These are phyloP conservation scores for Clarireedia paspali DNA, from an alignment of 2,329 filamentous ascomycete genomes.

Conservation along the genomic window DNA sequence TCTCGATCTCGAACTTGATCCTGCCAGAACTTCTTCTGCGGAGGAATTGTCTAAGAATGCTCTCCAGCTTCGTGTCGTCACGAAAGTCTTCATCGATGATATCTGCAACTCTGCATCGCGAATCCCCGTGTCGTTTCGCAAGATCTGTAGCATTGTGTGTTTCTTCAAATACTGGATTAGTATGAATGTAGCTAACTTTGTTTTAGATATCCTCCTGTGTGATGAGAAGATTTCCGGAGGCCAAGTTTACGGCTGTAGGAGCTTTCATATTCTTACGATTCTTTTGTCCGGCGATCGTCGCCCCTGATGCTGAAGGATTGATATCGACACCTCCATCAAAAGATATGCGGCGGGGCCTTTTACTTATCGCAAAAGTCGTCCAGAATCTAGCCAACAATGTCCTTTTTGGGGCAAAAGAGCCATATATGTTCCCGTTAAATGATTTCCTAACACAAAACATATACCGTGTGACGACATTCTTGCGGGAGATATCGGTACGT, in stretches of 20 bases:
- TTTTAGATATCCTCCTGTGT: slow-evolving; percentile 54
- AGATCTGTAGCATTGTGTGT: slow-evolving; percentile 58
- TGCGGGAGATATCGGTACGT: slow-evolving; percentile 59
- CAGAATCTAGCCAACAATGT: slow-evolving; percentile 68
- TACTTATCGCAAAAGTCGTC: slow-evolving; percentile 64
- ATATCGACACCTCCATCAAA: slow-evolving; percentile 54
- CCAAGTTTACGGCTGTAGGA: slow-evolving; percentile 64
- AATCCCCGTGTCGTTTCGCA: slow-evolving; percentile 57
- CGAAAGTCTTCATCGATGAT: slow-evolving; percentile 64
- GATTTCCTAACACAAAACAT: slow-evolving; percentile 63
- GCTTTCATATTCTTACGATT: slow-evolving; percentile 66
- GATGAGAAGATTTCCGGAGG: slow-evolving; percentile 55
- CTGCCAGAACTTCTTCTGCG: slow-evolving; percentile 48
- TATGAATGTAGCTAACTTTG: neutral
- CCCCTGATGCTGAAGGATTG: slow-evolving; percentile 60
- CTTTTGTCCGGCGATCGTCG: slow-evolving; percentile 66
- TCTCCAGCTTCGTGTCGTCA: slow-evolving; percentile 56
- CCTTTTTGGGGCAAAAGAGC: slow-evolving; percentile 63
- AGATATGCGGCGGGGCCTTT: slow-evolving; percentile 59
- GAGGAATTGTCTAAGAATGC: slow-evolving; percentile 62
- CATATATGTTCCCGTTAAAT: slow-evolving; percentile 65
- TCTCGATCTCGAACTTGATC: slow-evolving; percentile 60
- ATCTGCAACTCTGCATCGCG: slow-evolving; percentile 55
- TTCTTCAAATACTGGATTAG: neutral
- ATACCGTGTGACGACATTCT: slow-evolving; percentile 57